These are phyloP conservation scores for Lichtheimia hyalospora DNA, from an alignment of 371 early-diverging fungal genomes.

Conservation along the genomic window DNA sequence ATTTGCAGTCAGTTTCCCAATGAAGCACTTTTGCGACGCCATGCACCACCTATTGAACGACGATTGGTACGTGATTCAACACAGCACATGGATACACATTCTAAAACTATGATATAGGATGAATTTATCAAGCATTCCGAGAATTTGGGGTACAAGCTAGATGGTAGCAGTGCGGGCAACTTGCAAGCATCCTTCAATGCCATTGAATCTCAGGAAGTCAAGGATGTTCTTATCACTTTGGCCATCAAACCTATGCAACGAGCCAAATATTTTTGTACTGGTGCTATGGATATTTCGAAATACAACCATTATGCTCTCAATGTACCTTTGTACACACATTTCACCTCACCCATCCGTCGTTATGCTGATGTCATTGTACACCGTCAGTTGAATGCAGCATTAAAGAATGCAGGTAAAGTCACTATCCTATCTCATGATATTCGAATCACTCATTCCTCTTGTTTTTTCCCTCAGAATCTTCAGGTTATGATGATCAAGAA, in stretches of 20 bases:
- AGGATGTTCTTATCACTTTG: constrained; percentile 62
- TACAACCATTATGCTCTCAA: constrained; percentile 87
- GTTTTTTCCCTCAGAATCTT: constrained; percentile 23
- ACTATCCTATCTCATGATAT: background rate
- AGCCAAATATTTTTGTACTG: constrained; percentile 94
- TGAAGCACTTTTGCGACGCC: constrained; percentile 89
- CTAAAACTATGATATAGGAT: constrained; percentile 20
- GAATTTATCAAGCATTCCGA: constrained; percentile 61
- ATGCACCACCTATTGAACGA: constrained; percentile 73
- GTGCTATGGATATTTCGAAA: constrained; percentile 58
- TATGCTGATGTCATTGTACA: constrained; percentile 99
- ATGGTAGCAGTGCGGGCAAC: constrained; percentile 52
- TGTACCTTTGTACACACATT: constrained; percentile 92
- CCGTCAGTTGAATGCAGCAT: constrained; percentile 71
- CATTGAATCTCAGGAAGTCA: constrained; percentile 53
- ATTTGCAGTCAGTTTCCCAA: constrained; percentile 87
- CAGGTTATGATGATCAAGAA: constrained; percentile 46
- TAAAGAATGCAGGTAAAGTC: constrained; percentile 15
- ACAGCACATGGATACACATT: too few species aligned
- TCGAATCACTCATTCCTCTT: background rate
- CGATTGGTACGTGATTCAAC: constrained; percentile 44
- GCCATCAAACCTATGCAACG: constrained; percentile 90
- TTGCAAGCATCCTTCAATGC: constrained; percentile 72
- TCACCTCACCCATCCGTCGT: constrained; percentile 98
- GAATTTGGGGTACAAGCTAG: constrained; percentile 49